Percentiles rank a stretch among this genome's conserved stretches.
phyloP scores from a whole-genome alignment of 805 yeast species.

The Metschnikowia gelsemii region DNA sequence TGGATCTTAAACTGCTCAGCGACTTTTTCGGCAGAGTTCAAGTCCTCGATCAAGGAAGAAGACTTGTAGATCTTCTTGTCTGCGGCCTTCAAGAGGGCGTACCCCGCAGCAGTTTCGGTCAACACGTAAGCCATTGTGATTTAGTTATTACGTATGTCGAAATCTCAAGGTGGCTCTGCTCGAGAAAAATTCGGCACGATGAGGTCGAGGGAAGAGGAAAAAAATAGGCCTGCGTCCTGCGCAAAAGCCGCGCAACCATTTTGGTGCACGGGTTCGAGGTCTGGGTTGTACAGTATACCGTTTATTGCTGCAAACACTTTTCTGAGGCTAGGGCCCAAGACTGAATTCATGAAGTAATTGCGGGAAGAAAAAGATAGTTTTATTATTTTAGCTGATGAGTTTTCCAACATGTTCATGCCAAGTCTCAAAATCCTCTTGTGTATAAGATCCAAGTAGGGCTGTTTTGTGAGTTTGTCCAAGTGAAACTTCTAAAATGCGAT shows the following conservation, averaged over 20 bases:
- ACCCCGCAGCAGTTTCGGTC: conserved; percentile 98
- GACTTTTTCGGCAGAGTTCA: conserved; percentile 80
- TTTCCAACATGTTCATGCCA: too few species aligned
- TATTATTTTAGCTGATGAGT: too few species aligned
- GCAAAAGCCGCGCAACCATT: background rate
- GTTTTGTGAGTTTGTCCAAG: too few species aligned
- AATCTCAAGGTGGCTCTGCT: background rate
- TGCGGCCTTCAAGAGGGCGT: conserved; percentile 94
- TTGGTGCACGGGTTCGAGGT: background rate
- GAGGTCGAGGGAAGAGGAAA: conserved; percentile 13
- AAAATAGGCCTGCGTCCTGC: background rate
- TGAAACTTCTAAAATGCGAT: too few species aligned
- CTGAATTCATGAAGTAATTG: too few species aligned
- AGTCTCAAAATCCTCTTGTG: too few species aligned
- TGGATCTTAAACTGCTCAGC: conserved; percentile 89
- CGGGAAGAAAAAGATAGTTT: too few species aligned
- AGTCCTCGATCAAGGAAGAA: conserved; percentile 66
- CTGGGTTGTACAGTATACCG: too few species aligned
- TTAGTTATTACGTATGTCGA: background rate
- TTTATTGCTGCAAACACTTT: too few species aligned
- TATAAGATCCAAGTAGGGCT: too few species aligned
- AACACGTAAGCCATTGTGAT: conserved; percentile 75
- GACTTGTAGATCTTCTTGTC: conserved; percentile 96
- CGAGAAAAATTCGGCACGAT: conserved; percentile 17
- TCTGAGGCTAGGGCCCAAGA: too few species aligned